Conservation (phyloP, 148 eudicot species). For the Camellia granthamiana region DNA sequence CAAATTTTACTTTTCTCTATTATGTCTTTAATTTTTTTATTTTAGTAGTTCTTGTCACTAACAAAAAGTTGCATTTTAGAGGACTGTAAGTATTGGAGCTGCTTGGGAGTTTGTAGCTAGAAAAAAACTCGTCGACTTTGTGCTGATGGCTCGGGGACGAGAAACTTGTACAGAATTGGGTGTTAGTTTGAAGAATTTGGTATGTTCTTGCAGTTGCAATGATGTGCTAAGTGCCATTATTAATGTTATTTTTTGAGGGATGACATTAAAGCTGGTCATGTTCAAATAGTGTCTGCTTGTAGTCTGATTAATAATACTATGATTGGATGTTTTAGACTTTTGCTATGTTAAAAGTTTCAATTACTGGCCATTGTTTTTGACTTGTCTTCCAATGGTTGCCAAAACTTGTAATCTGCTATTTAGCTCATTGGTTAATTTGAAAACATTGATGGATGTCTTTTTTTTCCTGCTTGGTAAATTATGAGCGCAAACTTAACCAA, state of each 20-base stretch:
- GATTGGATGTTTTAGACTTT: not conserved
- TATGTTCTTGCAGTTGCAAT: slow-evolving; percentile 7
- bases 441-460: not conserved
- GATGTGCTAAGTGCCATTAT: not conserved
- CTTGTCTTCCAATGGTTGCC: not conserved
- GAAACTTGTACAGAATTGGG: slow-evolving; percentile 14
- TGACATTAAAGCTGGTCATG: not conserved
- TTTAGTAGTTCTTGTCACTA: not conserved
- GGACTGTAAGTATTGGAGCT: not conserved
- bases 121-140: slow-evolving; percentile 23
- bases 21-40: not conserved
- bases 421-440: not conserved
- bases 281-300: not conserved
- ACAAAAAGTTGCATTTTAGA: slow-evolving; percentile 2
- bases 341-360: not conserved
- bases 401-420: not conserved
- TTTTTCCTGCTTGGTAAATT: not conserved
- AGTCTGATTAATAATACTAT: not conserved
- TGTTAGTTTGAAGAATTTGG: slow-evolving; percentile 19
- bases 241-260: not conserved
- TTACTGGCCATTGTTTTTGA: not conserved
- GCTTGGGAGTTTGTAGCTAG: not conserved
- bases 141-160: slow-evolving; percentile 5
- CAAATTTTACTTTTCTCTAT: not conserved
- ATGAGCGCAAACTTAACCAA: not conserved